phyloP scores from a whole-genome alignment of 768 basidiomycete genomes.

The Mrakia hoshinonis region DNA sequence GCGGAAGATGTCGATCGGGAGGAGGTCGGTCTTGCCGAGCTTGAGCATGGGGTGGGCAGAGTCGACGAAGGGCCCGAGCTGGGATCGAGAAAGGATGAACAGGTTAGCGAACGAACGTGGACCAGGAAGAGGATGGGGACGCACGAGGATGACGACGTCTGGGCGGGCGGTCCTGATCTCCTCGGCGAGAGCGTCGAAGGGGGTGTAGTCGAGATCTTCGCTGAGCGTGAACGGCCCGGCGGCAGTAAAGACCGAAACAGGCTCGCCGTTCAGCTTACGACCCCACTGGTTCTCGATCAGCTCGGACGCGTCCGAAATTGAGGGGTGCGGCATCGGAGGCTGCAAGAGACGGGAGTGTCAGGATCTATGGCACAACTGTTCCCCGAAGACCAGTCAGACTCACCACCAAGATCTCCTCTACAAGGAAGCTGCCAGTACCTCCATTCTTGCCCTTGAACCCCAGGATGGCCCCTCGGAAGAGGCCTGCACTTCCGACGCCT shows the following conservation, averaged over 20 bases:
- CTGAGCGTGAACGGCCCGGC: constrained; percentile 83
- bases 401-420: constrained; percentile 71
- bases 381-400: too few relatives aligned
- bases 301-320: constrained; percentile 42
- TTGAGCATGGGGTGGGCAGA: constrained; percentile 62
- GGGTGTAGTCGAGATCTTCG: constrained; percentile 62
- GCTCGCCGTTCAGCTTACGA: constrained; percentile 44
- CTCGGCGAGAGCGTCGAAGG: constrained; percentile 58
- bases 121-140: constrained; percentile 32
- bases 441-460: constrained; percentile 84
- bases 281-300: constrained; percentile 42
- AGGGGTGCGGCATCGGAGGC: constrained; percentile 55
- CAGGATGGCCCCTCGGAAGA: constrained; percentile 84
- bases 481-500: constrained; percentile 57
- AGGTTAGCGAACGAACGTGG: not conserved
- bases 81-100: not conserved
- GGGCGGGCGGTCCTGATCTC: constrained; percentile 60
- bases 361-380: too few relatives aligned
- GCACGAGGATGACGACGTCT: constrained; percentile 66
- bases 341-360: constrained; percentile 35
- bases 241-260: constrained; percentile 62
- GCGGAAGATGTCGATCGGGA: constrained; percentile 61
- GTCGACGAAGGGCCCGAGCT: constrained; percentile 93
- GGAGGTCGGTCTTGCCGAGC: constrained; percentile 60
- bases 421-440: constrained; percentile 77